These are phyloP conservation scores for Microthyrium microscopicum DNA, from an alignment of 2,329 filamentous ascomycete species.

Conservation along the genomic window DNA sequence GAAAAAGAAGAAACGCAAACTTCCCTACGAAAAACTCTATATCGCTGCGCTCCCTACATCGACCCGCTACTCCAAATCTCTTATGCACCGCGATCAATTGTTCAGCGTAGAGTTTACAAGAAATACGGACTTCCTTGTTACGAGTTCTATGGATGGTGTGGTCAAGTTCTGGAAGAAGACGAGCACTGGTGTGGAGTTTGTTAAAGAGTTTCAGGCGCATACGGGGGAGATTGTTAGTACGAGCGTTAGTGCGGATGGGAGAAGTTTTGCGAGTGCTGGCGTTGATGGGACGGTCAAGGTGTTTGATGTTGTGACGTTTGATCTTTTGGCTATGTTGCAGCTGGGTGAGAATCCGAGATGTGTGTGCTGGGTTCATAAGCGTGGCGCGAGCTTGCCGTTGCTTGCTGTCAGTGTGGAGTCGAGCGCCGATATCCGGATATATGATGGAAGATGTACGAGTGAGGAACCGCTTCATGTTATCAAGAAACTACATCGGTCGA, in stretches of 20 bases:
- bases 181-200: slow-evolving; percentile 80
- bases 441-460: slow-evolving; percentile 76
- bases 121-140: slow-evolving; percentile 86
- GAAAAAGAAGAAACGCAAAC: slow-evolving; percentile 79
- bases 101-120: slow-evolving; percentile 79
- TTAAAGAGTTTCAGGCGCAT: slow-evolving; percentile 94
- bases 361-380: slow-evolving; percentile 81
- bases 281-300: slow-evolving; percentile 65
- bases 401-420: slow-evolving; percentile 67
- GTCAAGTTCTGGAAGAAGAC: slow-evolving; percentile 99
- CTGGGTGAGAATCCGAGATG: slow-evolving; percentile 41
- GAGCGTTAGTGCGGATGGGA: slow-evolving; percentile 73
- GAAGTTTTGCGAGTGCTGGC: slow-evolving; percentile 84
- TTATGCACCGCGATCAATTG: slow-evolving; percentile 97
- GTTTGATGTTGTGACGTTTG: slow-evolving; percentile 61
- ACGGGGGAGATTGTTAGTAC: slow-evolving; percentile 68
- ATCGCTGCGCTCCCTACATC: slow-evolving; percentile 73
- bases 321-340: slow-evolving; percentile 14
- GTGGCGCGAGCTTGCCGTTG: slow-evolving; percentile 73
- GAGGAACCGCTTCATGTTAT: slow-evolving; percentile 61
- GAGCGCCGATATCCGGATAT: slow-evolving; percentile 52
- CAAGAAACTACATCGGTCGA: slow-evolving; percentile 60
- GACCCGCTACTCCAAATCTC: slow-evolving; percentile 73
- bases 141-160: slow-evolving; percentile 81
- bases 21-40: slow-evolving; percentile 92